phyloP scores from a whole-genome alignment of 768 basidiomycete genomes.

The Hericium rajendrae region DNA sequence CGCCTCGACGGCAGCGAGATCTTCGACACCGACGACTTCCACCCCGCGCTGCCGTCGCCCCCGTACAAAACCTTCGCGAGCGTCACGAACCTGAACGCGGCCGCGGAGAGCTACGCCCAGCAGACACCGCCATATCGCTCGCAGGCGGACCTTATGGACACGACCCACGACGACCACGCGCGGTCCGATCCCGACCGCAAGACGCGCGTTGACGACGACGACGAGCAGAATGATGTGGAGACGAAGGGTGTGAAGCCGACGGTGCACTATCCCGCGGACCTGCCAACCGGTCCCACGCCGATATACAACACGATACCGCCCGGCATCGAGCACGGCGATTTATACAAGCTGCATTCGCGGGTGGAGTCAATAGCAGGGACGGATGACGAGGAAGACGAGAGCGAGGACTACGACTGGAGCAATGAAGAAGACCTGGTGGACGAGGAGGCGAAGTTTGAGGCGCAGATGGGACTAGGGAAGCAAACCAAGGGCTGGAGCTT shows the following conservation, averaged over 20 bases:
- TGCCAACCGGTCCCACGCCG: conserved; percentile 13
- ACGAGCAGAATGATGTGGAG: background rate
- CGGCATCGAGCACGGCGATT: background rate
- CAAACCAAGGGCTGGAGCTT: conserved; percentile 38
- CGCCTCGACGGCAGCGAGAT: conserved; percentile 11
- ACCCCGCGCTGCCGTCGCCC: conserved; percentile 25
- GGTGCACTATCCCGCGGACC: conserved; percentile 46
- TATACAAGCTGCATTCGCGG: conserved; percentile 19
- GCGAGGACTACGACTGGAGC: conserved; percentile 64
- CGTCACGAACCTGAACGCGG: conserved; percentile 24
- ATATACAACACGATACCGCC: conserved; percentile 11
- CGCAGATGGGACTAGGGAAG: conserved; percentile 45
- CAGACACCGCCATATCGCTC: conserved; percentile 19
- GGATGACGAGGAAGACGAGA: conserved; percentile 51
- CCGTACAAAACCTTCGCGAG: conserved; percentile 28
- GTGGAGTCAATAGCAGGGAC: conserved; percentile 38
- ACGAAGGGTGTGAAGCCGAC: conserved; percentile 23
- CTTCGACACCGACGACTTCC: conserved; percentile 16
- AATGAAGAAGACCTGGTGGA: conserved; percentile 69
- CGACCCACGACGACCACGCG: conserved; percentile 6
- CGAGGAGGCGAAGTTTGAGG: conserved; percentile 56
- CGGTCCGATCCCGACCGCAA: conserved; percentile 3
- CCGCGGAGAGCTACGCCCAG: conserved; percentile 4
- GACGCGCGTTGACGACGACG: background rate
- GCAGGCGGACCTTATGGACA: conserved; percentile 14